Evolutionary conservation across 2,329 filamentous ascomycete genomes (phyloP).

Genomic region (Nannizzia gypsea): DNA sequence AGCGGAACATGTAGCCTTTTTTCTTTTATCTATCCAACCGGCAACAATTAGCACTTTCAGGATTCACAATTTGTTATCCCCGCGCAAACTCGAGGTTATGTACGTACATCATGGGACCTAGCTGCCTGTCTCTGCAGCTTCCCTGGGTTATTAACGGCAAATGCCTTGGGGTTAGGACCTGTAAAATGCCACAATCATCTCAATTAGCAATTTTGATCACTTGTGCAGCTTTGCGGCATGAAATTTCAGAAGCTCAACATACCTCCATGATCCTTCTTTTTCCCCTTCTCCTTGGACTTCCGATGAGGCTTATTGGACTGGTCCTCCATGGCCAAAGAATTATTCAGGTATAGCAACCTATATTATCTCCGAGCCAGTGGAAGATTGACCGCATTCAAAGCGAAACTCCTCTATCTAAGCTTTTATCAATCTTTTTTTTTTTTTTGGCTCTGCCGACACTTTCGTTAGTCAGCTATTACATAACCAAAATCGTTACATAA

Average conservation of each 20-base stretch:
- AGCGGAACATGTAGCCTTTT: conserved; percentile 92
- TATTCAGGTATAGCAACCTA: not conserved
- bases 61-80: not conserved
- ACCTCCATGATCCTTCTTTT: conserved; percentile 30
- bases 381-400: not conserved
- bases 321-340: conserved; percentile 52
- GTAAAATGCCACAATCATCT: conserved; percentile 11
- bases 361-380: not conserved
- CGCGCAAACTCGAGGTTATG: not conserved
- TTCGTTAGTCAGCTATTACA: not conserved
- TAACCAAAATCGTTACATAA: not conserved
- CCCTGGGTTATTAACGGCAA: conserved; percentile 71
- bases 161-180: conserved; percentile 81
- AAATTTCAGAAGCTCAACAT: conserved; percentile 4
- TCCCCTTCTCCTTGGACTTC: conserved; percentile 81
- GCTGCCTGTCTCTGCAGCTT: conserved; percentile 58
- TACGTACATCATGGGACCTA: conserved; percentile 43
- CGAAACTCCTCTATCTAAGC: not conserved
- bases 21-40: conserved; percentile 64
- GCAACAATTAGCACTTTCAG: not conserved
- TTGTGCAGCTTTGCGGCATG: not conserved
- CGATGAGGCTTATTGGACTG: conserved; percentile 79
- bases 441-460: not conserved
- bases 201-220: not conserved
- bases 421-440: conserved; percentile 1